These are phyloP conservation scores for Jasminum sambac DNA, from an alignment of 257 asterid species.

Conservation along the genomic window DNA sequence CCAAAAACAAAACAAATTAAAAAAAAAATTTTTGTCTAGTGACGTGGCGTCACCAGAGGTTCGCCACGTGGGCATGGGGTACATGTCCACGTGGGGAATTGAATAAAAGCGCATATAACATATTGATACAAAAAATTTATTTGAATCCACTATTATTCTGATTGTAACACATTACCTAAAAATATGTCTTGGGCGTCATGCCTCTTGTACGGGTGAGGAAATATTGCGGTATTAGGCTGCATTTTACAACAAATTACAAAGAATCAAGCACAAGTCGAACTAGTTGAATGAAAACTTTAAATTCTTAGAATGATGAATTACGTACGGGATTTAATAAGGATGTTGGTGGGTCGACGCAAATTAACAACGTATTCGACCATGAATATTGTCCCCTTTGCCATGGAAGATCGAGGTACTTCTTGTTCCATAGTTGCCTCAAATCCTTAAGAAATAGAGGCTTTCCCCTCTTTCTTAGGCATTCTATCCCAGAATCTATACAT, in stretches of 20 bases:
- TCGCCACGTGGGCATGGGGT: too few species aligned
- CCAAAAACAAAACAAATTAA: too few species aligned
- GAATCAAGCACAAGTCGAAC: not conserved
- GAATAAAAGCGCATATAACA: too few species aligned
- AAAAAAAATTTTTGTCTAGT: too few species aligned
- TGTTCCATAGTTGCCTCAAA: slow-evolving; percentile 44
- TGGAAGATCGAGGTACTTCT: slow-evolving; percentile 5
- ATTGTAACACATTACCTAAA: slow-evolving; percentile 32
- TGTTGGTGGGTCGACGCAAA: slow-evolving; percentile 52
- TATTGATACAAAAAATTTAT: not conserved
- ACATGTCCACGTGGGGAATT: too few species aligned
- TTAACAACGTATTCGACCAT: slow-evolving; percentile 47
- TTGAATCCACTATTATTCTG: not conserved
- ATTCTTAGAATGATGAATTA: not conserved
- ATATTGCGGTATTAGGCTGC: slow-evolving; percentile 61
- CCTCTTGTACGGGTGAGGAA: slow-evolving; percentile 40
- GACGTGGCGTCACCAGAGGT: too few species aligned
- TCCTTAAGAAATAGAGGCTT: slow-evolving; percentile 60
- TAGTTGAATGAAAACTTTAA: not conserved
- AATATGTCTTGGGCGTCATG: slow-evolving; percentile 29
- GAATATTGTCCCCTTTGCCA: slow-evolving; percentile 34
- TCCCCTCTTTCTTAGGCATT: slow-evolving; percentile 27
- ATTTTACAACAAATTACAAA: not conserved
- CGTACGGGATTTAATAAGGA: slow-evolving; percentile 50
- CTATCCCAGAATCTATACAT: slow-evolving; percentile 43